Conservation (phyloP, 345 rosid species). For the Acer yangbiense region DNA sequence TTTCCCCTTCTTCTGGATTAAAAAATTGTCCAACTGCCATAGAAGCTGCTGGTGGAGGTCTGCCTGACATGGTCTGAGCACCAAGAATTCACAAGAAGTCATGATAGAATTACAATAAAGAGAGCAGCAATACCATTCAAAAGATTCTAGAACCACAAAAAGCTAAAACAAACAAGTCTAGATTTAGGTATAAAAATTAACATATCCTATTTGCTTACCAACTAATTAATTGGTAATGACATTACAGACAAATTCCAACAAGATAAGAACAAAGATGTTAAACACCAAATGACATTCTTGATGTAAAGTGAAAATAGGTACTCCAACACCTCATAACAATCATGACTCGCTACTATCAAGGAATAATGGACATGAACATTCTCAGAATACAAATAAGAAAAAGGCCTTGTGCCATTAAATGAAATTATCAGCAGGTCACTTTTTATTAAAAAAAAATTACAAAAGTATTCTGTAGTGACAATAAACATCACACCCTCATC, state of each 20-base stretch:
- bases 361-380: background rate
- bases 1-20: constrained; percentile 76
- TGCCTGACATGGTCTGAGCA: constrained; percentile 81
- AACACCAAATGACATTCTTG: background rate
- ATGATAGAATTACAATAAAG: constrained; percentile 21
- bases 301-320: background rate
- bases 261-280: background rate
- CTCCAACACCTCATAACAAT: background rate
- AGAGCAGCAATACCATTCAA: constrained; percentile 6
- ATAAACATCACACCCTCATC: background rate
- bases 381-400: background rate
- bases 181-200: background rate
- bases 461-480: background rate
- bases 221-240: background rate
- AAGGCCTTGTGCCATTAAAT: background rate
- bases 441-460: background rate
- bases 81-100: constrained; percentile 33
- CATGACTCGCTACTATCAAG: background rate
- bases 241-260: background rate
- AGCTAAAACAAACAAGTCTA: background rate
- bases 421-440: background rate
- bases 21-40: constrained; percentile 99
- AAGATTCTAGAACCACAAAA: constrained; percentile 9
- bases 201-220: background rate
- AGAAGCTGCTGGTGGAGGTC: constrained; percentile 98